phyloP scores from a whole-genome alignment of 192 early-diverging fungal genomes.

The Lobosporangium transversale region DNA sequence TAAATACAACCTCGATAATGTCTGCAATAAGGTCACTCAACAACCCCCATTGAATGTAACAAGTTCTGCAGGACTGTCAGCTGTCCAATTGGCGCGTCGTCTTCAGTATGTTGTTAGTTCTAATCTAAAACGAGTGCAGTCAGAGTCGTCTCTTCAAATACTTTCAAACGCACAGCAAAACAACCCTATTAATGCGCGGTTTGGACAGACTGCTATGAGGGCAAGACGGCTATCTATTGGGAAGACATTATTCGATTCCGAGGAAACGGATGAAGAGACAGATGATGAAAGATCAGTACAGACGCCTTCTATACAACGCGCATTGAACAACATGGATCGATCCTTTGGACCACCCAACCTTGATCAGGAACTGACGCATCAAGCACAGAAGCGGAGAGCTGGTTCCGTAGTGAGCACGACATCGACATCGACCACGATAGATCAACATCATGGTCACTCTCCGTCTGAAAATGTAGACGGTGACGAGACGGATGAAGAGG shows the following conservation, averaged over 20 bases:
- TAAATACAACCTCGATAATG: slow-evolving; percentile 13
- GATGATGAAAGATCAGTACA: neutral
- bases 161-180: neutral
- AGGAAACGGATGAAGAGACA: slow-evolving; percentile 31
- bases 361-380: slow-evolving; percentile 11
- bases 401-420: slow-evolving; percentile 2
- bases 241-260: slow-evolving; percentile 37
- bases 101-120: slow-evolving; percentile 19
- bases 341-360: neutral
- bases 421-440: neutral
- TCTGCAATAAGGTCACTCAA: slow-evolving; percentile 7
- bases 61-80: slow-evolving; percentile 5
- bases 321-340: neutral
- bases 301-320: neutral
- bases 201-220: slow-evolving; percentile 32
- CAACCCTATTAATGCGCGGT: neutral
- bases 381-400: slow-evolving; percentile 37
- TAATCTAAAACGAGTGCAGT: slow-evolving; percentile 27
- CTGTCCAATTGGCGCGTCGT: slow-evolving; percentile 26
- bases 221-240: slow-evolving; percentile 46
- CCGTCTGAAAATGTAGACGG: slow-evolving; percentile 9
- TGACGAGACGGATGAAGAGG: slow-evolving; percentile 49
- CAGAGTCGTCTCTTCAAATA: slow-evolving; percentile 10
- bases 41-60: neutral
- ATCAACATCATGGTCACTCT: neutral